A percentile compares a stretch with the other conserved stretches of the same genome.
phyloP scores from a whole-genome alignment of 306 rosid species.

The Parietaria judaica region DNA sequence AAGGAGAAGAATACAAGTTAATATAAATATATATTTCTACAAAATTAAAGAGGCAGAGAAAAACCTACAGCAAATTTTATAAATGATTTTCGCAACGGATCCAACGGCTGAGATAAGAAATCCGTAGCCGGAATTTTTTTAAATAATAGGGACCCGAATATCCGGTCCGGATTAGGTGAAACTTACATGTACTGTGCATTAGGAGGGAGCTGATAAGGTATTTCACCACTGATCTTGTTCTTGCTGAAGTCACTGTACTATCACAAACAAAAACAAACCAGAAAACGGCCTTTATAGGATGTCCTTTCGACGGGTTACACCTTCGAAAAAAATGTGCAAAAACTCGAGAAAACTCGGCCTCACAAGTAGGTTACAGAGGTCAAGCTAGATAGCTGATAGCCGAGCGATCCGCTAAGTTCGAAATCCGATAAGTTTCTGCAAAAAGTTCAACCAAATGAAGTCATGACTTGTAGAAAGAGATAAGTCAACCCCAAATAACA shows the following conservation, averaged over 20 bases:
- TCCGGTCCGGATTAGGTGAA: neutral
- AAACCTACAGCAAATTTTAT: too few relatives aligned
- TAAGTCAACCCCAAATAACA: neutral
- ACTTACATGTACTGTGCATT: conserved; percentile 61
- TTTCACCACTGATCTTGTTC: conserved; percentile 65
- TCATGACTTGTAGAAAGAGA: neutral
- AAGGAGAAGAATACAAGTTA: too few relatives aligned
- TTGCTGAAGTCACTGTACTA: conserved; percentile 94
- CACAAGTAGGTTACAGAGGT: conserved; percentile 71
- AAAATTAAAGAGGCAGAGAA: too few relatives aligned
- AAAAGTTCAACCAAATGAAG: neutral
- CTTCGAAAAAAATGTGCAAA: neutral
- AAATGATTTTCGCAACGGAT: too few relatives aligned
- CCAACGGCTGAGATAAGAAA: too few relatives aligned
- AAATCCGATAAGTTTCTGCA: conserved; percentile 54
- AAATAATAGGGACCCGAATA: too few relatives aligned
- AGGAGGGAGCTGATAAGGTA: conserved; percentile 95
- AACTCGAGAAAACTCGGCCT: conserved; percentile 33
- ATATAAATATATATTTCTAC: too few relatives aligned
- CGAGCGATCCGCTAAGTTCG: conserved; percentile 67
- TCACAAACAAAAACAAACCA: conserved; percentile 47
- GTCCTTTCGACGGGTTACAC: neutral
- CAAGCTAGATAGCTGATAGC: conserved; percentile 70
- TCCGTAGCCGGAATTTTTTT: too few relatives aligned
- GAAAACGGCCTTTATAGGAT: conserved; percentile 27